These are phyloP conservation scores for Didymella glomerata DNA, from an alignment of 2,329 filamentous ascomycete species.

Conservation along the genomic window DNA sequence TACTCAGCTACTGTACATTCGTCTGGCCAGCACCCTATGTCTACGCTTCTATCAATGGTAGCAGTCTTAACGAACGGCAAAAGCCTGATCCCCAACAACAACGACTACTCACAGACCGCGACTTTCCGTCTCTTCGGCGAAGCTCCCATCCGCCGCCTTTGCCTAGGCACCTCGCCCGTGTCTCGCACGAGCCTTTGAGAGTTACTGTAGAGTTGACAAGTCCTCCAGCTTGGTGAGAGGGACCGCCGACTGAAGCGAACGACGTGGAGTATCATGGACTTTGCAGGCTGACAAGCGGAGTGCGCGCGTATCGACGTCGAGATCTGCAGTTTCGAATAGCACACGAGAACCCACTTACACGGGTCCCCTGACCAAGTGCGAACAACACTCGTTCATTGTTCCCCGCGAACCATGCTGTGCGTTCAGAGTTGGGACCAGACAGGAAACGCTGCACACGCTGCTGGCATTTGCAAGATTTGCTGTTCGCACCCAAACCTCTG, in stretches of 20 bases:
- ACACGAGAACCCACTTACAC: background rate
- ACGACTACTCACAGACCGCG: background rate
- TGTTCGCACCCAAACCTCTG: constrained; percentile 1
- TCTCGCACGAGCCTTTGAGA: background rate
- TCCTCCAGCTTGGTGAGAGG: background rate
- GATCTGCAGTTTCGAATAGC: background rate
- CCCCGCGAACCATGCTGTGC: background rate
- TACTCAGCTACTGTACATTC: background rate
- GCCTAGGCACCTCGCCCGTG: background rate
- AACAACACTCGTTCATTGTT: background rate
- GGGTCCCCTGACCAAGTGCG: background rate
- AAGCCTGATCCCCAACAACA: background rate
- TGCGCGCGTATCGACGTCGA: background rate
- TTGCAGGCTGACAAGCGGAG: background rate
- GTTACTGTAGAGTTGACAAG: background rate
- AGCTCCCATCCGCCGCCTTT: background rate
- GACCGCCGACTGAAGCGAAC: background rate
- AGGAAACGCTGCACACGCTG: constrained; percentile 10
- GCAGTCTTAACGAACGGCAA: background rate
- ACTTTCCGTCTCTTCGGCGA: background rate
- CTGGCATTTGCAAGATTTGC: constrained; percentile 2
- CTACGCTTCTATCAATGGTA: background rate
- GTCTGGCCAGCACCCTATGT: background rate
- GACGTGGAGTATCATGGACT: background rate
- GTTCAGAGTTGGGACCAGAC: background rate